Evolutionary conservation across 108 stramenopile species (phyloP), one percentile per base, ranked within the genome.

Genomic region (Discostella stelligeroides): DNA sequence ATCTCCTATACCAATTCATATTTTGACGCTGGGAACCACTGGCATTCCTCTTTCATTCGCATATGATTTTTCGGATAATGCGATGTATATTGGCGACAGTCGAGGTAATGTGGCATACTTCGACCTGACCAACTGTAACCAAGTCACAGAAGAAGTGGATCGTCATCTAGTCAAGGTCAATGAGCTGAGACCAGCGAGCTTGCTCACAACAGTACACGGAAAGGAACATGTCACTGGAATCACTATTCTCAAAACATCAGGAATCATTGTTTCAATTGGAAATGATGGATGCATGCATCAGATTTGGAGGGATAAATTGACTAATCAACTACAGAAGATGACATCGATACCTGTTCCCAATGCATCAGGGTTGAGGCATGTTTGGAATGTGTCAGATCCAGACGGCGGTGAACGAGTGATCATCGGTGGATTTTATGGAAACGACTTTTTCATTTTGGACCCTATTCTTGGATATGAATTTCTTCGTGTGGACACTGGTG

Each of bases 161-260:
- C 4, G n/a, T 15, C 20, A 53, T 48, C 20, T 17, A 1, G 41
- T 53, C 13, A 41, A 56, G 45, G 23, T 27, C 34, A 55, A 46
- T 17, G 72, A 64, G 42, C 29, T 20, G 46, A 27, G 14, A 42
- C 73, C 79, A 24, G 41, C n/a, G 39, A 34, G 61, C 8, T 12
- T 79, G 34, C 14, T 79, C 20, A 23, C 58, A 0, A 71, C 74
- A 13, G 84, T 69, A 15, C 91, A 92, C 62, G 76, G 71, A n/a
- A 88, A 81, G 64, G 88, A 92, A 63, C 88, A 92, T 58, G 74
- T 92, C 29, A 88, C 60, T n/a, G 84, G 70, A 23, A 61, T 91
- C 25, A 53, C 41, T 20, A 57, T 76, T 30, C 27, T 84, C 38
- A 64, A 21, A 48, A 67, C 55, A 23, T 24, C 66, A 7, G 69